Conservation (phyloP, 352 stramenopile genomes). For the Globisporangium spinosum region DNA sequence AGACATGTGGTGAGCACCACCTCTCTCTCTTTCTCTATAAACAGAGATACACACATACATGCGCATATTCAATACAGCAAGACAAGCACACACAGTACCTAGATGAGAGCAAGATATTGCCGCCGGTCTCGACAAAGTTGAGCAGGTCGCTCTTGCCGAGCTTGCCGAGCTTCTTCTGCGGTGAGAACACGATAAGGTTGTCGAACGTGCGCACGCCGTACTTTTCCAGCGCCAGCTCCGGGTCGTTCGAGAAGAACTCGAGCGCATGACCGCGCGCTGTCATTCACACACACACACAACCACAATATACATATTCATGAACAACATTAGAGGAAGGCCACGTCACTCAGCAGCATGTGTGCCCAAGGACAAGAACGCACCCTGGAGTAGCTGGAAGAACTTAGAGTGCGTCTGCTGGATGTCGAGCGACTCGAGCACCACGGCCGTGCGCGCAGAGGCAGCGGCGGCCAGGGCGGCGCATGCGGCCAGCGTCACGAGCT, state of each 20-base stretch:
- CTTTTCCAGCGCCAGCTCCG: slow-evolving; percentile 57
- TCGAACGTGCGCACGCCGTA: slow-evolving; percentile 88
- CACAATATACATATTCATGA: neutral
- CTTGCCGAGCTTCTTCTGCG: slow-evolving; percentile 69
- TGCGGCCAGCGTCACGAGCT: slow-evolving; percentile 9
- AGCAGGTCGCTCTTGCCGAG: slow-evolving; percentile 69
- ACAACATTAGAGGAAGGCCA: neutral
- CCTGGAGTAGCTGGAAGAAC: slow-evolving; percentile 67
- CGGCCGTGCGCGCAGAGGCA: slow-evolving; percentile 51
- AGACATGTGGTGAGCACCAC: neutral
- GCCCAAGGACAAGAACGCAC: slow-evolving; percentile 17
- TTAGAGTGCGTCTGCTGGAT: slow-evolving; percentile 66
- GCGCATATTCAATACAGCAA: neutral
- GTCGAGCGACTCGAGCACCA: slow-evolving; percentile 58
- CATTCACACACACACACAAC: slow-evolving; percentile 2
- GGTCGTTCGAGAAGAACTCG: slow-evolving; percentile 51
- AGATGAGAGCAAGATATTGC: slow-evolving; percentile 76
- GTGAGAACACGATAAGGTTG: slow-evolving; percentile 88
- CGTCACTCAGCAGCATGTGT: neutral
- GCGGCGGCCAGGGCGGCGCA: slow-evolving; percentile 14
- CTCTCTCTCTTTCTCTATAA: too few species aligned
- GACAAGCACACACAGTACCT: slow-evolving; percentile 22
- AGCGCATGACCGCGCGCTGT: slow-evolving; percentile 67
- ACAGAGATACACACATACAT: neutral
- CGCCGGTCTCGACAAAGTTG: slow-evolving; percentile 83